phyloP scores from a whole-genome alignment of 768 basidiomycete genomes.

The Leccinum barrowsii region DNA sequence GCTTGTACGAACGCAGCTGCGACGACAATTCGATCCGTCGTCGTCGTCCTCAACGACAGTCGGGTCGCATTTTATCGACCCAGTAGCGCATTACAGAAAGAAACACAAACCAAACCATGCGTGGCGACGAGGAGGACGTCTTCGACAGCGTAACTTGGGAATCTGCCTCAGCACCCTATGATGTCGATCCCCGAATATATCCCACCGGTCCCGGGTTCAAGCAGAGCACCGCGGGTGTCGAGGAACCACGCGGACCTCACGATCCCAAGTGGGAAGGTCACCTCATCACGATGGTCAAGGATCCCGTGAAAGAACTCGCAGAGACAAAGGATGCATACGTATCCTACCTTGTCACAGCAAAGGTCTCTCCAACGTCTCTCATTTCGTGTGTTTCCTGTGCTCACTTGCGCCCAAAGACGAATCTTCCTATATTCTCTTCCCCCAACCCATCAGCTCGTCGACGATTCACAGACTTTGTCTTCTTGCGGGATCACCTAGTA shows the following conservation, averaged over 20 bases:
- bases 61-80: neutral
- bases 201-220: slow-evolving; percentile 72
- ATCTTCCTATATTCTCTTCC: slow-evolving; percentile 80
- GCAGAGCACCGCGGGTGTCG: slow-evolving; percentile 70
- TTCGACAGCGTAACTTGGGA: slow-evolving; percentile 94
- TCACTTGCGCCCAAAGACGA: slow-evolving; percentile 58
- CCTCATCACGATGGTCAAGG: slow-evolving; percentile 77
- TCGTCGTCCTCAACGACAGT: neutral
- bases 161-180: slow-evolving; percentile 60
- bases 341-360: slow-evolving; percentile 86
- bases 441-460: slow-evolving; percentile 73
- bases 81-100: neutral
- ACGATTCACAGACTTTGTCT: slow-evolving; percentile 96
- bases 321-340: slow-evolving; percentile 98
- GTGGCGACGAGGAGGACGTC: slow-evolving; percentile 84
- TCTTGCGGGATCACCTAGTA: slow-evolving; percentile 81
- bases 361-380: slow-evolving; percentile 48
- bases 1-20: neutral
- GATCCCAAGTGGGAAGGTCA: slow-evolving; percentile 92
- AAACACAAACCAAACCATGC: slow-evolving; percentile 44
- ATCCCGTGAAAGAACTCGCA: slow-evolving; percentile 93
- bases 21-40: neutral
- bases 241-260: slow-evolving; percentile 61
- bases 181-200: slow-evolving; percentile 37
- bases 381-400: neutral